Base-by-base conservation (phyloP, 345 rosid species). In the Lagerstroemia speciosa region DNA sequence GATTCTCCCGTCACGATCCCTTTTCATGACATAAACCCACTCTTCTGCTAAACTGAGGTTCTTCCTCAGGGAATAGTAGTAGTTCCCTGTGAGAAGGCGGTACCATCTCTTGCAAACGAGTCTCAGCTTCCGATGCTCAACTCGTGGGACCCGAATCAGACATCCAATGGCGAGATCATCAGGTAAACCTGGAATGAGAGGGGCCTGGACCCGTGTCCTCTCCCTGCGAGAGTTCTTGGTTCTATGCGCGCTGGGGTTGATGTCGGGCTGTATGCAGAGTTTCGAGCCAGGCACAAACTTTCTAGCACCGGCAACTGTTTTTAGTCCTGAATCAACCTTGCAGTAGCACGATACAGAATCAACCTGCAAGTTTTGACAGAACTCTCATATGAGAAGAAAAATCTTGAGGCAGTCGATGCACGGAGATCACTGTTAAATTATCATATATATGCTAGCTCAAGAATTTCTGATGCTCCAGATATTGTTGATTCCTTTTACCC, bases 281-380 rank as follows among this genome's bases (percentile, higher is more conserved):
- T 90, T 93, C 27, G 98, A 89, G 16, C 98, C 97, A 7, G 96
- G 98, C 66, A 93, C 97, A 73, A 93, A 90, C 71, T 90, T 93
- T 72, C 98, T 87, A 29, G 97, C 97, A 73, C 92, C 98, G 6
- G 83, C 98, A 72, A 93, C 96, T 3, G 97, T 87, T 71, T 89
- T 93, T 37, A 91, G 81, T 43, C 98, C 93, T 30, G 96, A 74
- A 80, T 93, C 98, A 70, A 93, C 98, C 83, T 77, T 89, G 79
- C 98, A 93, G 67, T 91, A 91, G 75, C 98, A 93, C 66, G 97
- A 91, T 65, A 87, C 93, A 45, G 98, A 93, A 76, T 93, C 98
- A 69, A 93, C 98, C 98, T 93, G 85, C 82, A 79, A 76, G 24
- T 24, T 17, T 15, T 3, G 63, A 1, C 19, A 58, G 34, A 58